phyloP scores from a whole-genome alignment of 805 yeast genomes.

The Starmera quercuum region DNA sequence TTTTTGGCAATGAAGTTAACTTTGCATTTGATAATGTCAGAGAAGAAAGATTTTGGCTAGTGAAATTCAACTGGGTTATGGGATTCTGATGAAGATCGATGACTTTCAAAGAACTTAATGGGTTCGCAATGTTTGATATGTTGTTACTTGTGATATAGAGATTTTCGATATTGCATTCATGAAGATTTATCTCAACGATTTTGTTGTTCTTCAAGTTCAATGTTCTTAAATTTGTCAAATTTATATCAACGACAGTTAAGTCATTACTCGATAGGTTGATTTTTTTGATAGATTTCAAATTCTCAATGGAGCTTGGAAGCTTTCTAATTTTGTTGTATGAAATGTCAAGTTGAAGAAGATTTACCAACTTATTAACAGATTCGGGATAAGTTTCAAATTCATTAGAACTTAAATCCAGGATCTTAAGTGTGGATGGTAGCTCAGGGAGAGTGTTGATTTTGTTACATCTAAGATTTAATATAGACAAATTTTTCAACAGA shows the following conservation, averaged over 20 bases:
- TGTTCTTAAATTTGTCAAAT: conserved; percentile 51
- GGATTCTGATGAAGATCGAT: conserved; percentile 80
- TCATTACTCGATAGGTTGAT: conserved; percentile 72
- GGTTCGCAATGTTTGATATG: conserved; percentile 61
- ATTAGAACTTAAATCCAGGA: conserved; percentile 77
- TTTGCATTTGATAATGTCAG: conserved; percentile 79
- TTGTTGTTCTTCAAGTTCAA: conserved; percentile 75
- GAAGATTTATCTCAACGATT: conserved; percentile 35
- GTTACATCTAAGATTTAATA: conserved; percentile 67
- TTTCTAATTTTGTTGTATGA: conserved; percentile 67
- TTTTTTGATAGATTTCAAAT: conserved; percentile 53
- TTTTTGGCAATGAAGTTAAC: conserved; percentile 62
- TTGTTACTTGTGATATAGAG: conserved; percentile 68
- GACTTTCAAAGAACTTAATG: conserved; percentile 54
- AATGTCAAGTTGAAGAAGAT: conserved; percentile 62
- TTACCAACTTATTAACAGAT: conserved; percentile 49
- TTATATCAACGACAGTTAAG: conserved; percentile 30
- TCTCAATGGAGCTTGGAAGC: conserved; percentile 56
- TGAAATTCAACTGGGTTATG: conserved; percentile 55
- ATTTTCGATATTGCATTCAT: conserved; percentile 50
- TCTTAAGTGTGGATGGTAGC: conserved; percentile 43
- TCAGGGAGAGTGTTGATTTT: conserved; percentile 57
- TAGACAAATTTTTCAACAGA: conserved; percentile 44
- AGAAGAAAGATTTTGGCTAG: conserved; percentile 54
- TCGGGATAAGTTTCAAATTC: conserved; percentile 56